phyloP scores from a whole-genome alignment of 2,329 filamentous ascomycete species.

The Beauveria brongniartii region DNA sequence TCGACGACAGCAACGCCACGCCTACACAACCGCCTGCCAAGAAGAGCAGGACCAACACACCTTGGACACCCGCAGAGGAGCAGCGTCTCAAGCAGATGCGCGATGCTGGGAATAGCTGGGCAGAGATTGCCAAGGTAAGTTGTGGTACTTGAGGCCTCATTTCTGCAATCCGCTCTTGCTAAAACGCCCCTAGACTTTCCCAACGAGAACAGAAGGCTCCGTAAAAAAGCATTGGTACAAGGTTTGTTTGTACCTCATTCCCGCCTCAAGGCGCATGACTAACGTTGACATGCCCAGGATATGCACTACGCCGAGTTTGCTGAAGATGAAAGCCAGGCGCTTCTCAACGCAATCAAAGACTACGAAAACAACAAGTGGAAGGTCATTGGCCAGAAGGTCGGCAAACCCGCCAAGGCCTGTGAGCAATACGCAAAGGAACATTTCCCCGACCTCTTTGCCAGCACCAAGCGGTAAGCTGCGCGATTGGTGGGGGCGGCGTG shows the following conservation, averaged over 20 bases:
- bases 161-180: not conserved
- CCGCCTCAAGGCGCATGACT: not conserved
- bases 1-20: slow-evolving; percentile 24
- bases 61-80: slow-evolving; percentile 94
- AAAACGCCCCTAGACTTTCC: slow-evolving; percentile 63
- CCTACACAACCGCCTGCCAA: slow-evolving; percentile 55
- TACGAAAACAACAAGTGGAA: slow-evolving; percentile 99
- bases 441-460: slow-evolving; percentile 52
- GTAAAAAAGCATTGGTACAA: slow-evolving; percentile 99
- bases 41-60: slow-evolving; percentile 96
- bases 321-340: slow-evolving; percentile 80
- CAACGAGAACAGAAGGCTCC: slow-evolving; percentile 86
- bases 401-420: slow-evolving; percentile 84
- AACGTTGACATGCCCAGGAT: slow-evolving; percentile 48
- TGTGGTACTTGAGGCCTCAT: too few relatives aligned
- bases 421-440: slow-evolving; percentile 93
- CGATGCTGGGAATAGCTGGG: slow-evolving; percentile 90
- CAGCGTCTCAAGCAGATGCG: slow-evolving; percentile 88
- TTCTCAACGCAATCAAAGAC: slow-evolving; percentile 93
- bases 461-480: slow-evolving; percentile 27
- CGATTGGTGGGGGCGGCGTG: not conserved
- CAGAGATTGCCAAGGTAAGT: slow-evolving; percentile 96
- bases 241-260: slow-evolving; percentile 37
- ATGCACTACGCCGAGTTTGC: slow-evolving; percentile 99
- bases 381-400: slow-evolving; percentile 89